Evolutionary conservation across 2,329 filamentous ascomycete genomes (phyloP).

Genomic region (Fusarium citri): DNA sequence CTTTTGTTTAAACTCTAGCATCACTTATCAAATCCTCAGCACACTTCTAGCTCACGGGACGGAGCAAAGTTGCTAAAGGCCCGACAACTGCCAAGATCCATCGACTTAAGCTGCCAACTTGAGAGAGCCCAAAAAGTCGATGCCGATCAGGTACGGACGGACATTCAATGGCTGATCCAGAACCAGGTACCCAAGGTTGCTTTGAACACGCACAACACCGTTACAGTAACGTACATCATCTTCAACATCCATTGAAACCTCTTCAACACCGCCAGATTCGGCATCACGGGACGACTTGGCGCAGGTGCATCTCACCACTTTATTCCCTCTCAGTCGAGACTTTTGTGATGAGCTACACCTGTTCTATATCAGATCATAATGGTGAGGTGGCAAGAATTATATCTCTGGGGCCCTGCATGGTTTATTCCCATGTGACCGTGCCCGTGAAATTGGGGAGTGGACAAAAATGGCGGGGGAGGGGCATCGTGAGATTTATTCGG

Average conservation of each 20-base stretch:
- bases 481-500: constrained; percentile 20
- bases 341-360: background rate
- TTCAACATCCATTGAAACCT: constrained; percentile 2
- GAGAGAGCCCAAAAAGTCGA: constrained; percentile 24
- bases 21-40: constrained; percentile 5
- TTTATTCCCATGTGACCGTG: constrained; percentile 42
- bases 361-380: constrained; percentile 12
- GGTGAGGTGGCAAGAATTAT: constrained; percentile 19
- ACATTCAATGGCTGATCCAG: constrained; percentile 40
- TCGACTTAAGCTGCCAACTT: constrained; percentile 14
- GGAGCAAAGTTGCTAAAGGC: constrained; percentile 22
- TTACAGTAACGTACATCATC: constrained; percentile 2
- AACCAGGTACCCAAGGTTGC: constrained; percentile 7
- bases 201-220: constrained; percentile 16
- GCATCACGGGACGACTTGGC: constrained; percentile 5
- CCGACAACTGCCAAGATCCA: constrained; percentile 38
- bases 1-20: background rate
- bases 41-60: constrained; percentile 32
- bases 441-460: constrained; percentile 37
- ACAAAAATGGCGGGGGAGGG: constrained; percentile 43
- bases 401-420: constrained; percentile 35
- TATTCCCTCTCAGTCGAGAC: background rate
- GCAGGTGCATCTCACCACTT: background rate
- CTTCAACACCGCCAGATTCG: constrained; percentile 12
- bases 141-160: constrained; percentile 44